A percentile compares a stretch with the other conserved stretches of the same genome.
phyloP scores from a whole-genome alignment of 2,329 filamentous ascomycete genomes.

The Microsporum canis region DNA sequence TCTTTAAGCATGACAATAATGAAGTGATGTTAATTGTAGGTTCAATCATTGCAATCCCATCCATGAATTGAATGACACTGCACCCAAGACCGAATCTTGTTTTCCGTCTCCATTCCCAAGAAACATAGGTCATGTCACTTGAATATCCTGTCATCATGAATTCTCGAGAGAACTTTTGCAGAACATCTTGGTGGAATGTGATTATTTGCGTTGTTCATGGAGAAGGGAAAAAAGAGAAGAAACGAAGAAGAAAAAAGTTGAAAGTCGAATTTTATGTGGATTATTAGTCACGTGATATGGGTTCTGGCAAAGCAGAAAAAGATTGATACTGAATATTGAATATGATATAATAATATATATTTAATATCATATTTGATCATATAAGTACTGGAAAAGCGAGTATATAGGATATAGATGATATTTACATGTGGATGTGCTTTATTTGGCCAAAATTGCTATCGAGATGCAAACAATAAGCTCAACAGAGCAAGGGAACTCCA shows the following conservation, averaged over 20 bases:
- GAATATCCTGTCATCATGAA: slow-evolving; percentile 48
- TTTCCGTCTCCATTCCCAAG: slow-evolving; percentile 23
- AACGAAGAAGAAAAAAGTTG: slow-evolving; percentile 15
- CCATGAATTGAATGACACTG: slow-evolving; percentile 42
- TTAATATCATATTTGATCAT: too few species aligned
- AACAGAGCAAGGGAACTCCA: too few species aligned
- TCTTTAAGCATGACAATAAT: not conserved
- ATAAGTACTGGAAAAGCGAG: too few species aligned
- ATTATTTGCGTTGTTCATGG: slow-evolving; percentile 48
- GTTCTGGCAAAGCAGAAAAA: not conserved
- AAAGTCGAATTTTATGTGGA: not conserved
- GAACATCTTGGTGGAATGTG: slow-evolving; percentile 50
- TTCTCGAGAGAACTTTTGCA: slow-evolving; percentile 37
- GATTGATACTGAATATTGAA: too few species aligned
- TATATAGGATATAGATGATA: too few species aligned
- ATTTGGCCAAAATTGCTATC: too few species aligned
- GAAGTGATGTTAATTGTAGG: slow-evolving; percentile 31
- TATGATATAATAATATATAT: too few species aligned
- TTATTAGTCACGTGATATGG: not conserved
- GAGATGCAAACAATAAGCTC: too few species aligned
- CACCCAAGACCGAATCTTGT: slow-evolving; percentile 44
- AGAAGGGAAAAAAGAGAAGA: slow-evolving; percentile 26
- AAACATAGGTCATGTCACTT: slow-evolving; percentile 23
- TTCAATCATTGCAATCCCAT: slow-evolving; percentile 50
- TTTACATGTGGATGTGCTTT: too few species aligned